Evolutionary conservation across 257 asterid genomes (phyloP).

Genomic region (Paraleonurus japonicus): DNA sequence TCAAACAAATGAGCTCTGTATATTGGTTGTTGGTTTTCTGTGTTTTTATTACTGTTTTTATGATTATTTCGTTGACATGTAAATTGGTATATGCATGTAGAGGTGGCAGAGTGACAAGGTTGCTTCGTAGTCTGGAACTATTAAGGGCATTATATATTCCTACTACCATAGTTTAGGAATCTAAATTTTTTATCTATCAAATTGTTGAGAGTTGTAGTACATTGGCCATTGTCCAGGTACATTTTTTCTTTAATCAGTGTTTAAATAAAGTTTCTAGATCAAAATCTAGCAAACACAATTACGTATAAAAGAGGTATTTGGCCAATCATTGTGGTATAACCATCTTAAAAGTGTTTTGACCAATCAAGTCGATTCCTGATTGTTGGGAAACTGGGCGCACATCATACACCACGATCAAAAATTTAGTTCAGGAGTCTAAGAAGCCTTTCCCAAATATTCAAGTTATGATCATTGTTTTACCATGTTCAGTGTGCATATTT

Average conservation of each 20-base stretch:
- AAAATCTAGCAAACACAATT: not conserved
- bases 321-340: conserved; percentile 6
- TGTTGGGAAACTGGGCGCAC: conserved; percentile 14
- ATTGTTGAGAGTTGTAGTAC: not conserved
- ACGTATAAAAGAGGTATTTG: not conserved
- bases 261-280: conserved; percentile 1
- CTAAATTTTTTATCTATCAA: not conserved
- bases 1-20: not conserved
- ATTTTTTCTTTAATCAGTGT: not conserved
- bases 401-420: not conserved
- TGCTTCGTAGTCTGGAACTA: not conserved
- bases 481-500: not conserved
- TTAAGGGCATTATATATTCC: not conserved
- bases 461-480: not conserved
- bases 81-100: not conserved
- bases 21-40: not conserved
- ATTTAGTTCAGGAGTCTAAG: conserved; percentile 8
- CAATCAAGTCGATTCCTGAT: conserved; percentile 2
- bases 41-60: not conserved
- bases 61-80: not conserved
- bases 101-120: not conserved
- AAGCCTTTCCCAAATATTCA: conserved; percentile 6
- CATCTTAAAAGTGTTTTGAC: not conserved
- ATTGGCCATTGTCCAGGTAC: not conserved
- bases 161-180: conserved; percentile 4